Percentiles rank a stretch among this genome's conserved stretches.
Evolutionary conservation across 73 alveolate genomes (phyloP).

Genomic region (Stentor roeselii): DNA sequence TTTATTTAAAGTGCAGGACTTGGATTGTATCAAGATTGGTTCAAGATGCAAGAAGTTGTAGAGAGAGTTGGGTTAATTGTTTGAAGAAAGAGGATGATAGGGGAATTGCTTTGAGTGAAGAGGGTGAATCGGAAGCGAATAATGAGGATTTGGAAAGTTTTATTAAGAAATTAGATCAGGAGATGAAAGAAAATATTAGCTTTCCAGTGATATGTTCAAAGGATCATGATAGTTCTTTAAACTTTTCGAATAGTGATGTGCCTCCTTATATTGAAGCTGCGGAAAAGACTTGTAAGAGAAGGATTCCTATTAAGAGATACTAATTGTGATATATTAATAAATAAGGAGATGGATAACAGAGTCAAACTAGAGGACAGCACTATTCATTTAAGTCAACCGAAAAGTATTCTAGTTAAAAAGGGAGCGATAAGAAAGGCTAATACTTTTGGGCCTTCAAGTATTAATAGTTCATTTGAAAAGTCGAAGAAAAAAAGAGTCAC

Average conservation of each 20-base stretch:
- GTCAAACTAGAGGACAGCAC: not conserved
- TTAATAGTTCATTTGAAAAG: not conserved
- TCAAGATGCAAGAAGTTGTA: not conserved
- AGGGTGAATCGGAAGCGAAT: not conserved
- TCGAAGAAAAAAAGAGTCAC: not conserved
- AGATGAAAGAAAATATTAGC: too few species aligned
- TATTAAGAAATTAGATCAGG: not conserved
- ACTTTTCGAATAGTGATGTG: not conserved
- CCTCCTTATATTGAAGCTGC: slow-evolving; percentile 26
- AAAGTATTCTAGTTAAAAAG: not conserved
- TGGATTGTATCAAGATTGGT: too few species aligned
- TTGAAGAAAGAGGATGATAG: too few species aligned
- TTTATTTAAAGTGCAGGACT: not conserved
- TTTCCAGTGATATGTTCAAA: too few species aligned
- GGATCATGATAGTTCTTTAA: not conserved
- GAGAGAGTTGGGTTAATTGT: not conserved
- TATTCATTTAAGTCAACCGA: not conserved
- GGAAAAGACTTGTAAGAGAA: not conserved
- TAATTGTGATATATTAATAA: not conserved
- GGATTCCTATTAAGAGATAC: slow-evolving; percentile 7
- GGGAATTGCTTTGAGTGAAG: not conserved
- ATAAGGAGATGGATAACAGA: not conserved
- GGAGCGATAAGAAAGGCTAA: not conserved
- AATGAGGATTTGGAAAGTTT: not conserved
- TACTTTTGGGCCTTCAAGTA: not conserved